Base-by-base conservation (phyloP, 1,139 yeast species). In the Scheffersomyces insectosa region DNA sequence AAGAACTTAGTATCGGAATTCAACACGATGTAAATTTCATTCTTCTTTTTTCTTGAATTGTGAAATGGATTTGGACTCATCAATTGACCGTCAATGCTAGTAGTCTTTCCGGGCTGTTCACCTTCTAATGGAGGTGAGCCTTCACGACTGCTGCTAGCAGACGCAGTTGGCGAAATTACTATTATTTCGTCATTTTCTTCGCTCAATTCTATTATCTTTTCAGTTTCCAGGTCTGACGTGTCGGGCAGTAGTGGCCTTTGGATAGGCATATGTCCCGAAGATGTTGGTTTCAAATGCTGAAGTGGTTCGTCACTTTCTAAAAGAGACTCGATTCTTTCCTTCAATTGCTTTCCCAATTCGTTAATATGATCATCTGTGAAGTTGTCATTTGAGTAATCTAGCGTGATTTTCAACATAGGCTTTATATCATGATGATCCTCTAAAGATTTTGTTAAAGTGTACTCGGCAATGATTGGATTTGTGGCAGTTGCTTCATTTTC, bases 1-100 rank as follows among this genome's bases (percentile, higher is more conserved):
- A 85, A 83, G 57, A 85, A 84, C 47, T 75, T 75, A 25, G 68
- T 53, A 55, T 75, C 80, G 0, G 77, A 66, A 46, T 71, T 70
- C 30, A 75, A 59, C 52, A 64, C 62, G 30, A 75, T 68, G 38
- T 60, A 60, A 20, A 74, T 65, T 47, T 71, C 75, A 42, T 57
- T 62, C 40, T 55, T 53, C 37, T 54, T 47, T 16, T 32, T 23
- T 33, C 44, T 14, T 9, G 30, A 14, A 20, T 30, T 38, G 15
- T 39, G 23, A 8, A 30, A 25, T 33, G 25, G 28, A 5, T 15
- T 9, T 25, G 30, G n/a, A 9, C 30, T n/a, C 8, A 14, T 28
- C 27, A 32, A 20, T 33, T 13, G 27, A 4, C 11, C 38, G 31
- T 10, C 33, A 7, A 14, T 9, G 16, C 13, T 41, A 33, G 30